Evolutionary conservation across 164 flowering plant genomes (phyloP).

Genomic region (Kingdonia uniflora): DNA sequence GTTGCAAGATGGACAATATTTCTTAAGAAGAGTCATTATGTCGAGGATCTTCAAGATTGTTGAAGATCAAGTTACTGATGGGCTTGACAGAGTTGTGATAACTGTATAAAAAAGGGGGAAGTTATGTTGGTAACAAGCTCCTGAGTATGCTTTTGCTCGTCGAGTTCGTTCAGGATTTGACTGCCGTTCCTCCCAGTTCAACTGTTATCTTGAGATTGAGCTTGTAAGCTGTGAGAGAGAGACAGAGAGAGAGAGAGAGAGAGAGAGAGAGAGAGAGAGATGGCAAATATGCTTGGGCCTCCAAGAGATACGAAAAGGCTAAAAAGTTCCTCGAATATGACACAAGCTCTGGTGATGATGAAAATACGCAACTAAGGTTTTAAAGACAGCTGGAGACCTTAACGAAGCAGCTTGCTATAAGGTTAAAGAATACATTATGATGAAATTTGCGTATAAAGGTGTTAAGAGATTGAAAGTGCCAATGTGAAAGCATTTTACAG

Average conservation of each 20-base stretch:
- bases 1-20: slow-evolving; percentile 70
- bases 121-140: slow-evolving; percentile 54
- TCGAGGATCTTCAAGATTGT: slow-evolving; percentile 69
- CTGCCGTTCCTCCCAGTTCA: slow-evolving; percentile 77
- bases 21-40: slow-evolving; percentile 62
- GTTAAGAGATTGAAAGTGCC: slow-evolving; percentile 49
- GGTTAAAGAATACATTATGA: no score
- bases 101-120: slow-evolving; percentile 95
- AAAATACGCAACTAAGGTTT: slow-evolving; percentile 68
- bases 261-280: no score
- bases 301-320: slow-evolving; percentile 44
- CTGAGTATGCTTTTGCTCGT: slow-evolving; percentile 75
- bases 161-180: slow-evolving; percentile 70
- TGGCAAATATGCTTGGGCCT: slow-evolving; percentile 46
- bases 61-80: slow-evolving; percentile 87
- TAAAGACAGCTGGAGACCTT: slow-evolving; percentile 74
- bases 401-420: slow-evolving; percentile 87
- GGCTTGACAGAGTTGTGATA: slow-evolving; percentile 76
- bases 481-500: slow-evolving; percentile 94
- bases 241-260: no score
- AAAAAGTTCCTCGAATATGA: slow-evolving; percentile 78
- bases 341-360: slow-evolving; percentile 67
- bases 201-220: slow-evolving; percentile 12
- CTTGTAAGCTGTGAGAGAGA: no score
- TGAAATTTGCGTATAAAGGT: slow-evolving; percentile 32